A percentile compares a stretch with the other conserved stretches of the same genome.
Conservation (phyloP, 148 eudicot species). For the Pouteria glomerata region DNA sequence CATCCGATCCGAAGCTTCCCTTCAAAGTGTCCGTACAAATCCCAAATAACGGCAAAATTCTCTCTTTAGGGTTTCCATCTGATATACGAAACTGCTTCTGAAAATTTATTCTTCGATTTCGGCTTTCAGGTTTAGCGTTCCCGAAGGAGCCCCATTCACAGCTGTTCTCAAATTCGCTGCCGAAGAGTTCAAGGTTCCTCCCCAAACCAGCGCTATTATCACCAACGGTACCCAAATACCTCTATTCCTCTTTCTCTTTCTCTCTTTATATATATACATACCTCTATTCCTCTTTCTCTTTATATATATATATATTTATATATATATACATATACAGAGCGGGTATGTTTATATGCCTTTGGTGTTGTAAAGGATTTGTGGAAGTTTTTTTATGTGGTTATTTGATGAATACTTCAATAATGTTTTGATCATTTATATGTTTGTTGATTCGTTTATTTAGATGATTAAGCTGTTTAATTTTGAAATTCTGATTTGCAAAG, state of each 20-base stretch:
- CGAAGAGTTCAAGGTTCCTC: constrained; percentile 99
- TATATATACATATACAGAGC: no score
- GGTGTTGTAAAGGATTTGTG: neutral
- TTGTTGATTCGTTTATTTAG: neutral
- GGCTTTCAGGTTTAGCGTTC: constrained; percentile 74
- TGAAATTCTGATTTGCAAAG: neutral
- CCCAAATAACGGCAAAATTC: neutral
- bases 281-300: no score
- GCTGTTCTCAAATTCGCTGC: constrained; percentile 95
- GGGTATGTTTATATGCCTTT: no score
- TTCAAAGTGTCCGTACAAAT: constrained; percentile 72
- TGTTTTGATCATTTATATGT: neutral
- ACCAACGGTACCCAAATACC: constrained; percentile 52
- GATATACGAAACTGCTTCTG: neutral
- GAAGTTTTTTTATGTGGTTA: neutral
- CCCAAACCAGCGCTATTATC: constrained; percentile 97
- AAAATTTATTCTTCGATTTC: neutral
- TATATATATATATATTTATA: no score
- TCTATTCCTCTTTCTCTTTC: no score
- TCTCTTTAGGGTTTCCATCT: neutral
- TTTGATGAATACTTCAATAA: neutral
- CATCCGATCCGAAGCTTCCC: constrained; percentile 93
- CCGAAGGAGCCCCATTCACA: constrained; percentile 94
- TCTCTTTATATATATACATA: no score
- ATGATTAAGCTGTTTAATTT: neutral